phyloP scores from a whole-genome alignment of 2,329 filamentous ascomycete species.

The Pyrenophora seminiperda region DNA sequence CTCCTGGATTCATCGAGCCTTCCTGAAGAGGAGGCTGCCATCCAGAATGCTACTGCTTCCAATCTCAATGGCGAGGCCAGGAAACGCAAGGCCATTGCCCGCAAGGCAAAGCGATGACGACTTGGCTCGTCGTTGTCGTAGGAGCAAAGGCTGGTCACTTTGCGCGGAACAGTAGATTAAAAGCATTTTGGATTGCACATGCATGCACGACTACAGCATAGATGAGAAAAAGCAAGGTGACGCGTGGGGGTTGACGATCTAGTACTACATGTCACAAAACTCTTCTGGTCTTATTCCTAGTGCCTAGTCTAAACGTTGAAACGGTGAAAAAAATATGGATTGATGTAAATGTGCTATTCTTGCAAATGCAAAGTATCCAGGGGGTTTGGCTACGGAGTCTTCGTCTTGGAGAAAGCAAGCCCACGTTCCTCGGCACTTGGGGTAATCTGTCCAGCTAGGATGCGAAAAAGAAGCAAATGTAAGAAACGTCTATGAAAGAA shows the following conservation, averaged over 20 bases:
- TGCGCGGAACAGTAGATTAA: no score
- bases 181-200: no score
- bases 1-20: slow-evolving; percentile 45
- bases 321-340: not conserved
- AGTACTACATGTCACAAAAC: no score
- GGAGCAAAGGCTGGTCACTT: not conserved
- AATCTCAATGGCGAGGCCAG: slow-evolving; percentile 55
- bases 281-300: no score
- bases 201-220: slow-evolving; percentile 4
- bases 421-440: no score
- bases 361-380: no score
- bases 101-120: slow-evolving; percentile 30
- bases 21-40: slow-evolving; percentile 46
- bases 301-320: no score
- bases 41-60: slow-evolving; percentile 50
- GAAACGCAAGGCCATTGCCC: slow-evolving; percentile 46
- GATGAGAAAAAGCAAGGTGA: slow-evolving; percentile 1
- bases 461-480: not conserved
- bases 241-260: not conserved
- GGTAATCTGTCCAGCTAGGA: not conserved
- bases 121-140: not conserved
- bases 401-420: not conserved
- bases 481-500: not conserved
- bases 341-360: not conserved
- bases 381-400: not conserved